Conservation (phyloP, 352 stramenopile species). For the Globisporangium orthogonon region DNA sequence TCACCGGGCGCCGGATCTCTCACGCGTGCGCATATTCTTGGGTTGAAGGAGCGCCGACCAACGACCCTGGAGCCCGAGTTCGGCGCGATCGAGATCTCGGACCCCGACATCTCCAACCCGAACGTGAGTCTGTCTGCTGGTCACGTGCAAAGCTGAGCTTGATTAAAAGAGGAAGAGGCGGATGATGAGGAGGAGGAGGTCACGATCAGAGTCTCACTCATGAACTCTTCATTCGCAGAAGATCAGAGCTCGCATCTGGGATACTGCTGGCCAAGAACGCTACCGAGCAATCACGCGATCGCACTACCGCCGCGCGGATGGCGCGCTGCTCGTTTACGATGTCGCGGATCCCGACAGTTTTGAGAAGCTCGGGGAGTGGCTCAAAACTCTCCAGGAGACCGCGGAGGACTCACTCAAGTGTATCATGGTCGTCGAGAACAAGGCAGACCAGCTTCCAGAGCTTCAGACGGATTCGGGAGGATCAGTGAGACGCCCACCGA, state of each 20-base stretch:
- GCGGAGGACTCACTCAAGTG: conserved; percentile 78
- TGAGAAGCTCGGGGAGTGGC: conserved; percentile 82
- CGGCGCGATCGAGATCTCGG: conserved; percentile 52
- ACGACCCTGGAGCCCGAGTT: conserved; percentile 76
- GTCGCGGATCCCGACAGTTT: conserved; percentile 86
- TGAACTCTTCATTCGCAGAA: conserved; percentile 13
- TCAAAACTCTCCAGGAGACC: conserved; percentile 82
- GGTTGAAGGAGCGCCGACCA: conserved; percentile 37
- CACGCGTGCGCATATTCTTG: neutral
- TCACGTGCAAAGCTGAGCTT: neutral
- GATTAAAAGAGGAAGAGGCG: too few relatives aligned
- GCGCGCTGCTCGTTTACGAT: conserved; percentile 89
- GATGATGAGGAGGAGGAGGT: too few relatives aligned
- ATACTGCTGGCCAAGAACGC: conserved; percentile 84
- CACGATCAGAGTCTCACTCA: neutral
- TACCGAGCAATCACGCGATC: conserved; percentile 88
- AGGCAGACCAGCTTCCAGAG: conserved; percentile 67
- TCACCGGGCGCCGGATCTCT: too few relatives aligned
- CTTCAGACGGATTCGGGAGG: neutral
- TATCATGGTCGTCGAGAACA: conserved; percentile 90
- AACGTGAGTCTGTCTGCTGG: conserved; percentile 14
- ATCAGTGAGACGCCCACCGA: neutral
- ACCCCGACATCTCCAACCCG: conserved; percentile 41
- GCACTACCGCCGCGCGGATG: conserved; percentile 81
- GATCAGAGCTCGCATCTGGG: conserved; percentile 85